Base-by-base conservation (phyloP, 2,329 filamentous ascomycete genomes). In the Rutstroemia sp. region DNA sequence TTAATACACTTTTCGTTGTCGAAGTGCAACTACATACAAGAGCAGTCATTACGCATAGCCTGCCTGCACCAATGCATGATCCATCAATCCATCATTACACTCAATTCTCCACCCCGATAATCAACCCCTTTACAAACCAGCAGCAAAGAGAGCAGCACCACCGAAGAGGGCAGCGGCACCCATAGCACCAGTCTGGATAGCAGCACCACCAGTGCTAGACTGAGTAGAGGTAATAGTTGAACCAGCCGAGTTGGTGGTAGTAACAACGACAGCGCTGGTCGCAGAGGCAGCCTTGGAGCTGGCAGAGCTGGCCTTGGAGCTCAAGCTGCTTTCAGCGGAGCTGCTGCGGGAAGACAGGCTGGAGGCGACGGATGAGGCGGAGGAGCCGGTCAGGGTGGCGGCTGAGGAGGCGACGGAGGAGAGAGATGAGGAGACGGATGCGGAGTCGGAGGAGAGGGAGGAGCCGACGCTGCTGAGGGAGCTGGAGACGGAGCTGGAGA, bases 131-230 rank as follows among this genome's bases (percentile, higher is more conserved):
- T 66, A 67, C 58, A 67, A 48, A 53, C 64, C 63, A 38, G 61
- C 64, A 52, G 58, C 61, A 25, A 65, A 58, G n/a, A 65, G 39
- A 37, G 63, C 64, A 16, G 60, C 66, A 58, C 59, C 65, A 55
- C 66, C 66, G 19, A 68, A 66, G 1, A 68, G 57, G 54, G 65
- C 66, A 38, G 64, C 65, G 10, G 62, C 54, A 46, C 61, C 66
- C 27, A 68, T 59, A 46, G 65, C 66, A 56, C 59, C 66, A 58
- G 64, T 66, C 44, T 61, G 64, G 14, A 59, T 56, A 5, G 64
- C 58, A 9, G 62, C 64, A 45, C 62, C 62, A 16, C 57, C 57
- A 4, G 45, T 45, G 1, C 48, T 48, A 7, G 49, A 4, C 4
- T 10, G 8, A 27, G 52, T 54, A 12, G 52, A 44, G 18, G 52